Conservation (phyloP, 2,329 filamentous ascomycete species). For the Penicillium sp. region DNA sequence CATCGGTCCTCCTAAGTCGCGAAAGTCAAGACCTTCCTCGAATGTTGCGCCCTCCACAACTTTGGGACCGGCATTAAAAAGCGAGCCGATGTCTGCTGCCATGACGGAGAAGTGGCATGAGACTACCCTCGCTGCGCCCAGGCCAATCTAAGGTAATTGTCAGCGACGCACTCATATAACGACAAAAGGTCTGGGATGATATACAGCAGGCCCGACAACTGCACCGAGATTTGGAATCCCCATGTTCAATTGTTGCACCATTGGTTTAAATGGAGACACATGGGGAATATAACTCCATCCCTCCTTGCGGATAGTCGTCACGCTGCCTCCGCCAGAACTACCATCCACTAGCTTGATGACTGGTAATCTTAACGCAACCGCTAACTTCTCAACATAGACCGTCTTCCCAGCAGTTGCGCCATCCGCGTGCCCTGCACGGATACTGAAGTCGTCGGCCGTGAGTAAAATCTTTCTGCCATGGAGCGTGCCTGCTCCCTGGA, state of each 20-base stretch:
- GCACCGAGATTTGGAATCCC: slow-evolving; percentile 67
- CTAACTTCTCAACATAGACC: slow-evolving; percentile 63
- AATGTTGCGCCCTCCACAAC: slow-evolving; percentile 66
- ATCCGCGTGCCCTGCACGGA: slow-evolving; percentile 65
- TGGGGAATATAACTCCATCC: slow-evolving; percentile 64
- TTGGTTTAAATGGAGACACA: slow-evolving; percentile 55
- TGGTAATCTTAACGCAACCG: slow-evolving; percentile 58
- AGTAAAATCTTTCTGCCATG: slow-evolving; percentile 58
- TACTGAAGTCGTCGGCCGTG: slow-evolving; percentile 65
- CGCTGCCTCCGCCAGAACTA: slow-evolving; percentile 62
- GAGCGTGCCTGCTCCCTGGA: slow-evolving; percentile 60
- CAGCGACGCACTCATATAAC: no score
- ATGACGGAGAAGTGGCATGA: slow-evolving; percentile 67
- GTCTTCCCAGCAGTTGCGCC: slow-evolving; percentile 61
- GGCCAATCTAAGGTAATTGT: slow-evolving; percentile 52
- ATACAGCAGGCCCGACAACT: slow-evolving; percentile 60
- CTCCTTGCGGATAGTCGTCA: slow-evolving; percentile 58
- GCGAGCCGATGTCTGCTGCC: slow-evolving; percentile 61
- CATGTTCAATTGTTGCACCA: slow-evolving; percentile 60
- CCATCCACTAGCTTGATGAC: slow-evolving; percentile 67
- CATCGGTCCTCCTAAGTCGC: slow-evolving; percentile 60
- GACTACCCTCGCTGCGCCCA: slow-evolving; percentile 63
- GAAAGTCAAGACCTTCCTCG: slow-evolving; percentile 61
- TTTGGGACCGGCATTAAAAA: slow-evolving; percentile 66
- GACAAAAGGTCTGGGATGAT: slow-evolving; percentile 9